Evolutionary conservation across 2,329 filamentous ascomycete species (phyloP).

Genomic region (Ophiocordyceps australis): DNA sequence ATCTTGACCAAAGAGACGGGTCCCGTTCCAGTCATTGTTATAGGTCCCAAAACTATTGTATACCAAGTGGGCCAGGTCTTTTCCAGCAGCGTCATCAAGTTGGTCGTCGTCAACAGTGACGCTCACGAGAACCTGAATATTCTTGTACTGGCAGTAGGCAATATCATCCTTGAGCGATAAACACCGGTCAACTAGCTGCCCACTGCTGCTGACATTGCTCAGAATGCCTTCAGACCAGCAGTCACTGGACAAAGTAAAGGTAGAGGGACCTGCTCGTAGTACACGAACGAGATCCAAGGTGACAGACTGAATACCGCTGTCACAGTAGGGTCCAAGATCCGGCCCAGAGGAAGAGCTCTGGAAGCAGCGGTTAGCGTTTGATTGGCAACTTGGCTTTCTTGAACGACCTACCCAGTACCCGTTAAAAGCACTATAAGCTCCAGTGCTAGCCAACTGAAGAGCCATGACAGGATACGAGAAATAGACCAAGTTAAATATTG

Average conservation of each 20-base stretch:
- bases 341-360: conserved; percentile 4
- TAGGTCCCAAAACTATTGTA: conserved; percentile 19
- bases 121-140: conserved; percentile 23
- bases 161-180: conserved; percentile 18
- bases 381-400: too few relatives aligned
- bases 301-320: conserved; percentile 16
- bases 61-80: conserved; percentile 18
- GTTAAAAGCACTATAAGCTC: conserved; percentile 14
- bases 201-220: conserved; percentile 6
- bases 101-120: conserved; percentile 14
- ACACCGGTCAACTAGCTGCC: conserved; percentile 17
- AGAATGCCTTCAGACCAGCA: conserved; percentile 12
- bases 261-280: conserved; percentile 14
- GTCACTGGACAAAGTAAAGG: conserved; percentile 20
- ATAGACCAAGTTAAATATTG: not conserved
- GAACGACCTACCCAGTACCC: conserved; percentile 21
- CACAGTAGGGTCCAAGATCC: conserved; percentile 15
- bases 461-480: conserved; percentile 5
- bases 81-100: too few relatives aligned
- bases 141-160: conserved; percentile 18
- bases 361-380: too few relatives aligned
- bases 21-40: conserved; percentile 10
- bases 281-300: conserved; percentile 19
- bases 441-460: conserved; percentile 7
- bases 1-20: conserved; percentile 19